Percentiles rank a stretch among this genome's conserved stretches.
These are phyloP conservation scores for Rhododendron mucronatum DNA, from an alignment of 148 eudicot genomes.

Conservation along the genomic window DNA sequence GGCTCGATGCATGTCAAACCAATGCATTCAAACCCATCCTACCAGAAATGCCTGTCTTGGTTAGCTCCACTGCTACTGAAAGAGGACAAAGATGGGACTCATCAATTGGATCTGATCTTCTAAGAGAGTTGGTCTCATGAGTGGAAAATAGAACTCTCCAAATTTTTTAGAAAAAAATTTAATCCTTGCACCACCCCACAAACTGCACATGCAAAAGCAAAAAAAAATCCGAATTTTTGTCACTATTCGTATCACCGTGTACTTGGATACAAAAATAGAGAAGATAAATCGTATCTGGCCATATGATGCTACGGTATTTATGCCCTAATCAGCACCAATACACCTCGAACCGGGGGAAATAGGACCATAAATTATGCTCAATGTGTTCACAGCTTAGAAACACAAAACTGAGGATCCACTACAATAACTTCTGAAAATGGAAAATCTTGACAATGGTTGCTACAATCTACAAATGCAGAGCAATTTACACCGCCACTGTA, in stretches of 20 bases:
- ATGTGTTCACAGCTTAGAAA: not conserved
- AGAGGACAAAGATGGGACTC: not conserved
- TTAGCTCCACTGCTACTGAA: not conserved
- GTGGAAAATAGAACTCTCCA: not conserved
- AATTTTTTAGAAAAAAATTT: not conserved
- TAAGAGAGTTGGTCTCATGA: not conserved
- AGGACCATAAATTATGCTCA: not conserved
- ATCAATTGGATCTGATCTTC: no score
- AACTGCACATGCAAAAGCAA: not conserved
- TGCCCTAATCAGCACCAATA: not conserved
- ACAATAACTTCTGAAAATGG: not conserved
- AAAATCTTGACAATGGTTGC: constrained; percentile 12
- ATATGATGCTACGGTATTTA: not conserved
- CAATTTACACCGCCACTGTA: constrained; percentile 36
- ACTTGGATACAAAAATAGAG: not conserved
- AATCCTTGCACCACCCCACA: not conserved
- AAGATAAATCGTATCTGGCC: not conserved
- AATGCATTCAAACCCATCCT: not conserved
- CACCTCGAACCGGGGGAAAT: not conserved
- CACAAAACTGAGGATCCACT: not conserved
- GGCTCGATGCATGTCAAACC: not conserved
- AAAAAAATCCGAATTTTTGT: not conserved
- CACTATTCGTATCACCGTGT: not conserved
- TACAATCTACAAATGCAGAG: constrained; percentile 33
- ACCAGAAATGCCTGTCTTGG: not conserved